A percentile compares a stretch with the other conserved stretches of the same genome.
These are phyloP conservation scores for Acidiella bohemica DNA, from an alignment of 495 filamentous ascomycete genomes.

Conservation along the genomic window DNA sequence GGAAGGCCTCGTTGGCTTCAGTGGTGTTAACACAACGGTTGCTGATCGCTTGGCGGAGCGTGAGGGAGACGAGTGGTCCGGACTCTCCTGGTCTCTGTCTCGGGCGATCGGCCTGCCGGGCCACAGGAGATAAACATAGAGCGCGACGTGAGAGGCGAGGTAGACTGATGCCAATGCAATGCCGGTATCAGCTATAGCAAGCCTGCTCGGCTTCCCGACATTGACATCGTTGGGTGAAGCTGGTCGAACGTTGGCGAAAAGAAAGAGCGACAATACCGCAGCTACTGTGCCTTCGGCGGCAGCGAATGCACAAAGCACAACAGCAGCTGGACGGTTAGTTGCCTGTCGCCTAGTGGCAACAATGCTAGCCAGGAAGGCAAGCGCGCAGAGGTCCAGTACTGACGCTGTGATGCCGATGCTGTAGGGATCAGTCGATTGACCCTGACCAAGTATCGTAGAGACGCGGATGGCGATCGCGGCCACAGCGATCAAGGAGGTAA, in stretches of 20 bases:
- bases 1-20: conserved; percentile 1
- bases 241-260: no score
- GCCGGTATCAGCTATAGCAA: conserved; percentile 3
- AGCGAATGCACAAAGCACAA: neutral
- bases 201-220: no score
- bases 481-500: neutral
- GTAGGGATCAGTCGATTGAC: neutral
- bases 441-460: neutral
- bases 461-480: conserved; percentile 1
- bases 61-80: neutral
- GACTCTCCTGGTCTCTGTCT: neutral
- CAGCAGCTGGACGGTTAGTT: neutral
- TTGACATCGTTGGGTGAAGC: neutral
- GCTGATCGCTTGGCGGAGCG: conserved; percentile 1
- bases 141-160: neutral
- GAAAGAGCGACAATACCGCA: conserved; percentile 6
- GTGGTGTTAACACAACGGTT: conserved; percentile 1
- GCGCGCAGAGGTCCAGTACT: conserved; percentile 2
- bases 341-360: neutral
- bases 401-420: conserved; percentile 1
- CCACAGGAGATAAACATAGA: conserved; percentile 7
- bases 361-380: conserved; percentile 1
- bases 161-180: conserved; percentile 8
- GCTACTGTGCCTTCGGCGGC: neutral
- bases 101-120: neutral